These are phyloP conservation scores for Cardamine chenopodiifolia DNA, from an alignment of 345 rosid species.

Conservation along the genomic window DNA sequence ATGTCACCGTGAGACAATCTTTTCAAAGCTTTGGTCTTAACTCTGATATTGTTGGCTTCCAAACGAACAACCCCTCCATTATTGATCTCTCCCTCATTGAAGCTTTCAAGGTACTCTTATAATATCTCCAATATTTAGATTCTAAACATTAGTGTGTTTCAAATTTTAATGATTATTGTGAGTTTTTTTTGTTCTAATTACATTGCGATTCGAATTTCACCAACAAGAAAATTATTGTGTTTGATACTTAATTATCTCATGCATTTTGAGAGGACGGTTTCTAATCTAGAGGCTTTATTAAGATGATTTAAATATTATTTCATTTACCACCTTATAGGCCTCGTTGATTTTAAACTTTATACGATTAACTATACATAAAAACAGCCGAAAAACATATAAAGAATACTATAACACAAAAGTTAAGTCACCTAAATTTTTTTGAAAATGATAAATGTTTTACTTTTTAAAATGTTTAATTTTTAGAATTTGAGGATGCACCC, in stretches of 20 bases:
- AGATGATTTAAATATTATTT: background rate
- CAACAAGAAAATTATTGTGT: background rate
- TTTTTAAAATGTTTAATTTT: background rate
- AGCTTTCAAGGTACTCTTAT: conserved; percentile 69
- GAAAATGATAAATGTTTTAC: background rate
- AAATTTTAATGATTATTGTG: background rate
- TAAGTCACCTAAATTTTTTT: background rate
- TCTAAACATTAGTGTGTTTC: background rate
- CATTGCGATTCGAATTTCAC: conserved; percentile 2
- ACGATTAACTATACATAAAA: background rate
- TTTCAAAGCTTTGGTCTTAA: conserved; percentile 65
- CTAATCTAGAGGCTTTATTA: background rate
- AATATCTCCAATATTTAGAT: background rate
- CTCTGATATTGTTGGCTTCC: conserved; percentile 68
- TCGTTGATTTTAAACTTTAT: background rate
- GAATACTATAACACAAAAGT: no score
- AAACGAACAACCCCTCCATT: conserved; percentile 77
- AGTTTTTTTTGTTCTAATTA: background rate
- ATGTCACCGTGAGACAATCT: conserved; percentile 69
- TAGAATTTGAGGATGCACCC: background rate
- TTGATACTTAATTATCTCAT: background rate
- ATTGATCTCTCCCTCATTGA: conserved; percentile 73
- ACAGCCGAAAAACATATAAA: no score
- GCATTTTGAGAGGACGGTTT: conserved; percentile 16
- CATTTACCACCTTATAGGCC: conserved; percentile 23